These are phyloP conservation scores for Lycium barbarum DNA, from an alignment of 257 asterid genomes.

Conservation along the genomic window DNA sequence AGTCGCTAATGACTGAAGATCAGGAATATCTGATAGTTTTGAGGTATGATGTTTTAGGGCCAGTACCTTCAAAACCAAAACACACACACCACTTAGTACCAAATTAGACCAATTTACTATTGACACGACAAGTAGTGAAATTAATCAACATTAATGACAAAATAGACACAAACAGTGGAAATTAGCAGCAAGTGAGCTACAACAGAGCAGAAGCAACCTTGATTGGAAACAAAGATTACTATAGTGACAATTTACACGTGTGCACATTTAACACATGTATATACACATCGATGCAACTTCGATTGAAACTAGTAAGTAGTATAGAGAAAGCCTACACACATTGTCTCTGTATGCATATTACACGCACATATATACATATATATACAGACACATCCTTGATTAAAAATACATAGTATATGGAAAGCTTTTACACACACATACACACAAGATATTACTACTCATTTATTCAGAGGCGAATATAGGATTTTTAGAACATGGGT, in stretches of 20 bases:
- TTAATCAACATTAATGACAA: not conserved
- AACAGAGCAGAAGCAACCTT: slow-evolving; percentile 10
- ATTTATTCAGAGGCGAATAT: too few relatives aligned
- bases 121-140: not conserved
- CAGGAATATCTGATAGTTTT: slow-evolving; percentile 80
- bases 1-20: slow-evolving; percentile 79
- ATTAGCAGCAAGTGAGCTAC: slow-evolving; percentile 7
- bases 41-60: slow-evolving; percentile 95
- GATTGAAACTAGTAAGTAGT: not conserved
- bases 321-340: not conserved
- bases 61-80: slow-evolving; percentile 58
- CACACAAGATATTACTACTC: too few relatives aligned
- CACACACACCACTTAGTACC: slow-evolving; percentile 1
- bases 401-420: not conserved
- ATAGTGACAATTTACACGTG: not conserved
- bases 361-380: not conserved
- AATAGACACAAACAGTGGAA: not conserved
- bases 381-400: not conserved
- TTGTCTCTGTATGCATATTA: not conserved
- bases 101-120: not conserved
- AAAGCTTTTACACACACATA: not conserved
- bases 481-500: too few relatives aligned
- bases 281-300: not conserved
- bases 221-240: not conserved
- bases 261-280: not conserved